Evolutionary conservation across 768 basidiomycete genomes (phyloP).

Genomic region (Coprinopsis cinerea): DNA sequence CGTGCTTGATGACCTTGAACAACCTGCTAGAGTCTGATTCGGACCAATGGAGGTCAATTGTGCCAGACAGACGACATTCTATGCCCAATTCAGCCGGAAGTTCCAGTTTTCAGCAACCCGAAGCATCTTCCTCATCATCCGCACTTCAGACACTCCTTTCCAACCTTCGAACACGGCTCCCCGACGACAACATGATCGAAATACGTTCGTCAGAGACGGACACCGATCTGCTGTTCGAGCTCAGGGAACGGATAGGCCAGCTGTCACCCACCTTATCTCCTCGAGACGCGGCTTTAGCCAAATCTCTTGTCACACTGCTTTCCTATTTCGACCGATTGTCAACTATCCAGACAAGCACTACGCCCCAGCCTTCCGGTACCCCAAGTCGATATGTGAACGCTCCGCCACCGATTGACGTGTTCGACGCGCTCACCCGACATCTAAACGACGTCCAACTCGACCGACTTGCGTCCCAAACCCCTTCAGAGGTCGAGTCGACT

Average conservation of each 20-base stretch:
- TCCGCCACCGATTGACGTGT: conserved; percentile 35
- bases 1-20: conserved; percentile 69
- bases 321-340: conserved; percentile 63
- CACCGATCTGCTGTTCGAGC: conserved; percentile 51
- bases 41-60: conserved; percentile 43
- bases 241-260: conserved; percentile 47
- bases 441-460: conserved; percentile 63
- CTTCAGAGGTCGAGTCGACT: conserved; percentile 47
- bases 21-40: conserved; percentile 54
- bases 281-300: conserved; percentile 58
- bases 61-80: conserved; percentile 57
- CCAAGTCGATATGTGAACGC: conserved; percentile 14
- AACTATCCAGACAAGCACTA: conserved; percentile 23
- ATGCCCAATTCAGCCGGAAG: conserved; percentile 42
- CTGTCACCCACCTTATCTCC: conserved; percentile 37
- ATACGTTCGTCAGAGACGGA: conserved; percentile 17
- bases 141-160: conserved; percentile 58
- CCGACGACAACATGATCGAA: conserved; percentile 41
- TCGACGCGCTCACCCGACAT: conserved; percentile 60
- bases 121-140: conserved; percentile 34
- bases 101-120: too few species aligned
- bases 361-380: conserved; percentile 7
- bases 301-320: conserved; percentile 63
- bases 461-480: conserved; percentile 35
- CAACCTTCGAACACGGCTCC: conserved; percentile 48